phyloP scores from a whole-genome alignment of 176 grass and related monocot species.

The Elymus sibiricus region DNA sequence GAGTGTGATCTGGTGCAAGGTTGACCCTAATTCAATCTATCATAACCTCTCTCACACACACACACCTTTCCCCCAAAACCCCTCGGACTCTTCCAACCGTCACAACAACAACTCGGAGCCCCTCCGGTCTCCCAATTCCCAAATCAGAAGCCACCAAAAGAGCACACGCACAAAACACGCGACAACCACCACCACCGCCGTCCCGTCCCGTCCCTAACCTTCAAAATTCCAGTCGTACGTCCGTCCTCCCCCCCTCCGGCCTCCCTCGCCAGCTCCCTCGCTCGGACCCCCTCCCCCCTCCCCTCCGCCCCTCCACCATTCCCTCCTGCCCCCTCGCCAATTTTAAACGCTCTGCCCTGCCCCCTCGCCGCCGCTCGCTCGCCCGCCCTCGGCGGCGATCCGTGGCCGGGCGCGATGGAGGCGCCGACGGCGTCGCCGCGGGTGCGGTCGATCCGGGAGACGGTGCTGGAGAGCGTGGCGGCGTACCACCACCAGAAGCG shows the following conservation, averaged over 20 bases:
- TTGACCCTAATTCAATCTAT: too few relatives aligned
- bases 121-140: neutral
- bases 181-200: conserved; percentile 1
- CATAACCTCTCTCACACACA: too few relatives aligned
- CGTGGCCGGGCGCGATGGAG: conserved; percentile 30
- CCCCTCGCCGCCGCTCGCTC: neutral
- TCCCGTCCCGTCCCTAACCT: neutral
- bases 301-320: neutral
- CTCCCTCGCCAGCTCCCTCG: conserved; percentile 22
- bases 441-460: conserved; percentile 73
- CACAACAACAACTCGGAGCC: neutral
- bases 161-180: conserved; percentile 15
- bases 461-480: conserved; percentile 76
- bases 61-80: neutral
- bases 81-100: neutral
- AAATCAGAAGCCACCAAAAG: neutral
- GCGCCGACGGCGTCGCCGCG: conserved; percentile 60
- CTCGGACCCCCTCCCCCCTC: conserved; percentile 17
- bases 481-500: conserved; percentile 78
- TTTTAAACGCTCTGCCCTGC: neutral
- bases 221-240: conserved; percentile 35
- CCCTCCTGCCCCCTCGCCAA: conserved; percentile 17
- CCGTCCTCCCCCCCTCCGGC: conserved; percentile 7
- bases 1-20: too few relatives aligned
- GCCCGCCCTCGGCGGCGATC: neutral